Conservation (phyloP, 2,329 filamentous ascomycete genomes). For the Monosporascus cannonballus region DNA sequence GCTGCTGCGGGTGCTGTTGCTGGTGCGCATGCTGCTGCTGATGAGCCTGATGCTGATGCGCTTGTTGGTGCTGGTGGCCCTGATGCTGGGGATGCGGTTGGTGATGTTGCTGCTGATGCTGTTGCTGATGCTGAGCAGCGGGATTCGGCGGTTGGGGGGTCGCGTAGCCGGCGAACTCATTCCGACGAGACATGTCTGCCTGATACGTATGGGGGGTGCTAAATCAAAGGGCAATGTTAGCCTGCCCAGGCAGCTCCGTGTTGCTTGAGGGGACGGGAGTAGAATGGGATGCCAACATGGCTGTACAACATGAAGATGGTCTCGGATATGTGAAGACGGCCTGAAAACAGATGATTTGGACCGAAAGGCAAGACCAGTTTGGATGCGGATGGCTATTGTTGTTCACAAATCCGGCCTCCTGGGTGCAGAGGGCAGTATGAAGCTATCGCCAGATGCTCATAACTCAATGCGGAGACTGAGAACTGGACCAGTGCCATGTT, state of each 20-base stretch:
- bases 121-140: conserved; percentile 28
- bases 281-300: conserved; percentile 15
- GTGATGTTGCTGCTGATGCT: conserved; percentile 27
- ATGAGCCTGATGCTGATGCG: conserved; percentile 29
- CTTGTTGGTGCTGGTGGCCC: conserved; percentile 18
- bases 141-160: conserved; percentile 18
- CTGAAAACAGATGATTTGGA: conserved; percentile 3
- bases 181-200: conserved; percentile 44
- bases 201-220: conserved; percentile 43
- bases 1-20: conserved; percentile 25
- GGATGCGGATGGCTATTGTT: conserved; percentile 7
- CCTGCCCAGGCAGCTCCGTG: conserved; percentile 12
- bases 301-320: conserved; percentile 11
- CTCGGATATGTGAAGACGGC: conserved; percentile 2
- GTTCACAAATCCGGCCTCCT: conserved; percentile 5
- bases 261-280: conserved; percentile 13
- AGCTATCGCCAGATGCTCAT: conserved; percentile 16
- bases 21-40: conserved; percentile 27
- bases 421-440: conserved; percentile 9
- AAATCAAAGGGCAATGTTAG: conserved; percentile 32
- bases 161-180: conserved; percentile 30
- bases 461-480: conserved; percentile 11
- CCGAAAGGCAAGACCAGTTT: conserved; percentile 5
- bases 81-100: conserved; percentile 21
- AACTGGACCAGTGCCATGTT: conserved; percentile 9